phyloP scores from a whole-genome alignment of 306 rosid genomes.

The Quercus engelmannii region DNA sequence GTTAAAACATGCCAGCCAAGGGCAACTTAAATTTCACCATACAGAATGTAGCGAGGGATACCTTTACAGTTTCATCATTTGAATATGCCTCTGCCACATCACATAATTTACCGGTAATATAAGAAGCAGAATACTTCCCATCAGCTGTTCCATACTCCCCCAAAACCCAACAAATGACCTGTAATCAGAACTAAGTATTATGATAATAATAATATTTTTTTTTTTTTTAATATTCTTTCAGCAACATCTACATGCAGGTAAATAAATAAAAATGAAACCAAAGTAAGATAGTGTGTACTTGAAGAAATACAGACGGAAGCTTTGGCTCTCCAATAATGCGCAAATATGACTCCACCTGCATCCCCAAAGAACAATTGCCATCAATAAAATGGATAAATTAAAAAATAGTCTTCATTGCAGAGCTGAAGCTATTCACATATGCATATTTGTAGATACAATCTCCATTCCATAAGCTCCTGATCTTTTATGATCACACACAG shows the following conservation, averaged over 20 bases:
- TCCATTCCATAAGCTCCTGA: not conserved
- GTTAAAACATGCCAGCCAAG: constrained; percentile 5
- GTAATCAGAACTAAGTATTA: constrained; percentile 38
- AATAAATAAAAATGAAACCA: constrained; percentile 9
- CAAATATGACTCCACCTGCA: constrained; percentile 90
- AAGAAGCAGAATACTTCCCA: constrained; percentile 77
- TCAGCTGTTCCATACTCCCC: constrained; percentile 96
- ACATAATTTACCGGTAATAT: constrained; percentile 82
- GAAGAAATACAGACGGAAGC: constrained; percentile 92
- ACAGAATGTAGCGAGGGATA: constrained; percentile 26
- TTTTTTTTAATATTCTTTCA: not conserved
- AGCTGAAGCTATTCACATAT: not conserved
- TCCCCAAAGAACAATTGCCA: constrained; percentile 10
- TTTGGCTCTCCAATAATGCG: constrained; percentile 81
- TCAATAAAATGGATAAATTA: not conserved
- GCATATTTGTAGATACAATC: not conserved
- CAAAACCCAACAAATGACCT: constrained; percentile 98
- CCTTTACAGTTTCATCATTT: constrained; percentile 87
- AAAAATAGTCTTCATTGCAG: not conserved
- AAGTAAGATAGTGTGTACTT: constrained; percentile 43
- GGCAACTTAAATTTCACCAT: constrained; percentile 3
- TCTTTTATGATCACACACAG: not conserved
- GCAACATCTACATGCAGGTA: not conserved
- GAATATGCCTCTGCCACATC: constrained; percentile 95
- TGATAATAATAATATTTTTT: constrained; percentile 11